Conservation (phyloP, 164 flowering plant species). For the Liquidambar formosana region DNA sequence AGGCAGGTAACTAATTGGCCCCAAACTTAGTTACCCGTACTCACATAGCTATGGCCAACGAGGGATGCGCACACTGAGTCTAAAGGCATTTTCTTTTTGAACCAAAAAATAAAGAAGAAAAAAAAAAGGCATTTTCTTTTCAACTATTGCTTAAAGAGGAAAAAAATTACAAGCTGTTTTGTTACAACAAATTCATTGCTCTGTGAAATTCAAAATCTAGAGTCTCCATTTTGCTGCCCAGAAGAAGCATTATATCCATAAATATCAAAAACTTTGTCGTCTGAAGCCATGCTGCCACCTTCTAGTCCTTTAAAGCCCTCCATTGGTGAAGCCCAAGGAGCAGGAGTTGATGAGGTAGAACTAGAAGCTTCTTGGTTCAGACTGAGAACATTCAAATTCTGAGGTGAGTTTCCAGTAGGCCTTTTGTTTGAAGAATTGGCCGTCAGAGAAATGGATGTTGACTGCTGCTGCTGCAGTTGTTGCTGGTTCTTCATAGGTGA, state of each 20-base stretch:
- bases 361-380: slow-evolving; percentile 72
- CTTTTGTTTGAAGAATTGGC: slow-evolving; percentile 57
- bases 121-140: no score
- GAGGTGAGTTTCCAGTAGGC: slow-evolving; percentile 67
- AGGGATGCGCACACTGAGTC: no score
- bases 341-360: slow-evolving; percentile 52
- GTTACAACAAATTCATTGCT: slow-evolving; percentile 41
- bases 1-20: no score
- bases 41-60: no score
- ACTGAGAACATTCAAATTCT: slow-evolving; percentile 34
- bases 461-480: slow-evolving; percentile 58
- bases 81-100: no score
- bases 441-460: slow-evolving; percentile 58
- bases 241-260: slow-evolving; percentile 44
- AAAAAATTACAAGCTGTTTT: no score
- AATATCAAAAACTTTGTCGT: slow-evolving; percentile 57
- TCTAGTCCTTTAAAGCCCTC: slow-evolving; percentile 56
- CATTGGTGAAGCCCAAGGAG: slow-evolving; percentile 64
- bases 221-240: slow-evolving; percentile 47
- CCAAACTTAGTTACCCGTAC: no score
- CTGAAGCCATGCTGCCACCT: slow-evolving; percentile 30
- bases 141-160: no score
- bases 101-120: no score
- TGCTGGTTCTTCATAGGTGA: slow-evolving; percentile 97
- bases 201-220: slow-evolving; percentile 61